These are phyloP conservation scores for Neckera pumila DNA, from an alignment of 225 moss, liverwort and hornwort genomes.

Conservation along the genomic window DNA sequence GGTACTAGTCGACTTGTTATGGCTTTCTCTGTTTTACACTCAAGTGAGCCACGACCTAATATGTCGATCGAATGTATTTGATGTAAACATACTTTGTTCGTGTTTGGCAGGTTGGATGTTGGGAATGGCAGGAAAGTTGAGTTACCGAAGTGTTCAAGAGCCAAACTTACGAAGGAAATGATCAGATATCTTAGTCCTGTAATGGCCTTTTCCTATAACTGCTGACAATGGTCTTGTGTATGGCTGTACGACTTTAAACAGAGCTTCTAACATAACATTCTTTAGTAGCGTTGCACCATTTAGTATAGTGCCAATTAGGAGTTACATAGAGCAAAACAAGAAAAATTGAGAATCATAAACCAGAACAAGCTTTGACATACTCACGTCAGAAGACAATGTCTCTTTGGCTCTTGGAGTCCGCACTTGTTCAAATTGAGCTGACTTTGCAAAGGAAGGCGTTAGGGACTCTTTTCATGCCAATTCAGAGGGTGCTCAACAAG, in stretches of 20 bases:
- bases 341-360: neutral
- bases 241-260: neutral
- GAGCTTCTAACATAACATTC: neutral
- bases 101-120: conserved; percentile 74
- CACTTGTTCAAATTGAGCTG: neutral
- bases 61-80: neutral
- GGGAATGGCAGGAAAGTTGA: conserved; percentile 71
- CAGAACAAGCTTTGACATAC: neutral
- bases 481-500: neutral
- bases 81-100: neutral
- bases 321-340: neutral
- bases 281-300: neutral
- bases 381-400: neutral
- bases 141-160: conserved; percentile 45
- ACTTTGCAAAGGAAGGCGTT: neutral
- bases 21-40: neutral
- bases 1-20: conserved; percentile 20
- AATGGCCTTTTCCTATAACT: conserved; percentile 13
- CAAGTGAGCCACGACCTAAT: neutral
- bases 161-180: conserved; percentile 49
- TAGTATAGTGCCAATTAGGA: neutral
- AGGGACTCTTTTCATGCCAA: neutral
- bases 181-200: conserved; percentile 93
- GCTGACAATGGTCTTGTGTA: neutral
- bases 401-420: neutral